Evolutionary conservation across 371 early-diverging fungal genomes (phyloP).

Genomic region (Syncephalastrum contaminatum): DNA sequence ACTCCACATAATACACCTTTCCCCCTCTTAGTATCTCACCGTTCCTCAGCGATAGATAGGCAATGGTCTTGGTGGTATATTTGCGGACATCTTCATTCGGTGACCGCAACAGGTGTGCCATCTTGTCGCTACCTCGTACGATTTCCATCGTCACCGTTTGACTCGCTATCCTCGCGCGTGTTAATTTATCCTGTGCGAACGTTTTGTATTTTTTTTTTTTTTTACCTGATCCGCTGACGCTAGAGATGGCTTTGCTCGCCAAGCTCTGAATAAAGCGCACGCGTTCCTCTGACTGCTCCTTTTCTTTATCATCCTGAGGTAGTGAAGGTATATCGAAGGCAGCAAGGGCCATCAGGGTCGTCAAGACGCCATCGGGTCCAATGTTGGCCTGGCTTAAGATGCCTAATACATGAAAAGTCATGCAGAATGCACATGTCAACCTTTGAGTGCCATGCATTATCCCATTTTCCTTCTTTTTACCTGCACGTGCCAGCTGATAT

Average conservation of each 20-base stretch:
- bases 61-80: conserved; percentile 60
- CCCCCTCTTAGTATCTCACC: conserved; percentile 21
- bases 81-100: conserved; percentile 43
- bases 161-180: no score
- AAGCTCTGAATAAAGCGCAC: conserved; percentile 35
- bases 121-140: conserved; percentile 25
- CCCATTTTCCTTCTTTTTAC: conserved; percentile 8
- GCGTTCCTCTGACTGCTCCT: conserved; percentile 16
- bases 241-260: conserved; percentile 49
- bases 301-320: conserved; percentile 4
- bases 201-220: not conserved
- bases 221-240: conserved; percentile 38
- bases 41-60: conserved; percentile 58
- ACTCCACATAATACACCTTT: not conserved
- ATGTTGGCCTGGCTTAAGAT: conserved; percentile 43
- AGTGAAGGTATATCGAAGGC: conserved; percentile 20
- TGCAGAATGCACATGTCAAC: not conserved
- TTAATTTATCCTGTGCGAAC: no score
- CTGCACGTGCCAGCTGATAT: conserved; percentile 43
- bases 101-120: conserved; percentile 34
- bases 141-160: conserved; percentile 23
- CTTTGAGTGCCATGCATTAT: not conserved
- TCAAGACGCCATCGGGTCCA: conserved; percentile 36
- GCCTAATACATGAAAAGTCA: conserved; percentile 9
- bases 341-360: conserved; percentile 31